Evolutionary conservation across 306 rosid species (phyloP).

Genomic region (Trifolium pratense): DNA sequence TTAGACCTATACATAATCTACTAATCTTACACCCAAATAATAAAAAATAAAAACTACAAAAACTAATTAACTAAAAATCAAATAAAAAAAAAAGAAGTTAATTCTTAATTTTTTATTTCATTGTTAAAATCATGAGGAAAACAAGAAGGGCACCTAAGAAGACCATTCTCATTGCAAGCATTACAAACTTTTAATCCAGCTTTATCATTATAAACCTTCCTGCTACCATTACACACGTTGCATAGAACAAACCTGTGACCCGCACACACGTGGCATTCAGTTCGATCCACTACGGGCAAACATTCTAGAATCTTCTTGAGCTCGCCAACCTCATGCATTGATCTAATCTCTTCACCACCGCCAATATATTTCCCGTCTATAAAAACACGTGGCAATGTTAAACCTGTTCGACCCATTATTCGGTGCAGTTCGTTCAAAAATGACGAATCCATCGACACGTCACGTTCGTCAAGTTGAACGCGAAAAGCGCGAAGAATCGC

Average conservation of each 20-base stretch:
- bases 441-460: slow-evolving; percentile 78
- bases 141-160: slow-evolving; percentile 87
- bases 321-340: slow-evolving; percentile 79
- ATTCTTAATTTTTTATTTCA: neutral
- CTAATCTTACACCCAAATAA: slow-evolving; percentile 9
- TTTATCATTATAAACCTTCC: slow-evolving; percentile 60
- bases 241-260: slow-evolving; percentile 73
- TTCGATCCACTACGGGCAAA: slow-evolving; percentile 61
- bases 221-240: slow-evolving; percentile 78
- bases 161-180: slow-evolving; percentile 80
- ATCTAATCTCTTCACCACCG: slow-evolving; percentile 77
- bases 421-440: slow-evolving; percentile 63
- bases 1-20: slow-evolving; percentile 38
- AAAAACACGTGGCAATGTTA: slow-evolving; percentile 70
- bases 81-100: neutral
- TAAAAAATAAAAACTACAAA: slow-evolving; percentile 39
- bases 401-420: slow-evolving; percentile 52
- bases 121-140: slow-evolving; percentile 27
- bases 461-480: slow-evolving; percentile 85
- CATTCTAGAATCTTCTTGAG: slow-evolving; percentile 71
- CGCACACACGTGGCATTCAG: slow-evolving; percentile 66
- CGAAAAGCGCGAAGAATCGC: slow-evolving; percentile 78
- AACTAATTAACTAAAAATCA: slow-evolving; percentile 25
- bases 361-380: slow-evolving; percentile 80
- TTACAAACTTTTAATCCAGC: slow-evolving; percentile 66